A percentile compares a stretch with the other conserved stretches of the same genome.
phyloP scores from a whole-genome alignment of 164 flowering plant species.

The Macadamia tetraphylla region DNA sequence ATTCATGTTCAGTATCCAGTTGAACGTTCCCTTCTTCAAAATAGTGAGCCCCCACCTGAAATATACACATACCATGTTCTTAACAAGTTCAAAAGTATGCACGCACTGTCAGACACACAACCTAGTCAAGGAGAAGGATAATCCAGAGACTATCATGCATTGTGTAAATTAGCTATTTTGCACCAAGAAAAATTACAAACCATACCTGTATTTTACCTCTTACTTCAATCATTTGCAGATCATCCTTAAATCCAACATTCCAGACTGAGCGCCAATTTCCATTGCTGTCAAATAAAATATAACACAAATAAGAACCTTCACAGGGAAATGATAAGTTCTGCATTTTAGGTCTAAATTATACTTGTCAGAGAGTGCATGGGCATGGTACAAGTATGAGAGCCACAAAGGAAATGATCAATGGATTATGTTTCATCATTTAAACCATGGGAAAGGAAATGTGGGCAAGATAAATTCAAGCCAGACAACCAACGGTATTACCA shows the following conservation, averaged over 20 bases:
- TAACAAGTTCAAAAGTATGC: background rate
- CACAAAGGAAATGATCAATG: background rate
- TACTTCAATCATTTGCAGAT: constrained; percentile 59
- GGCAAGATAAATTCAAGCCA: background rate
- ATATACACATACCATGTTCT: constrained; percentile 3
- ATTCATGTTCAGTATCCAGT: constrained; percentile 83
- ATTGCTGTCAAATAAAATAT: constrained; percentile 45
- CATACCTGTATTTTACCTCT: constrained; percentile 77
- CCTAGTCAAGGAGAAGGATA: background rate
- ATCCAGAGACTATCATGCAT: background rate
- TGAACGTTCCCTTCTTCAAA: constrained; percentile 99
- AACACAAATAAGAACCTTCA: background rate
- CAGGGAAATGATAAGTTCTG: background rate
- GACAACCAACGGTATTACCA: background rate
- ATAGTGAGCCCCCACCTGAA: constrained; percentile 94
- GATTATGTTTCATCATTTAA: background rate
- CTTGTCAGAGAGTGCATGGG: background rate
- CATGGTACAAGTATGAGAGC: background rate
- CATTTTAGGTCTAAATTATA: background rate
- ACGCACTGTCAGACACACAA: background rate
- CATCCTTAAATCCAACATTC: constrained; percentile 81
- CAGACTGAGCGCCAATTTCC: constrained; percentile 95
- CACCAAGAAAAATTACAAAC: background rate
- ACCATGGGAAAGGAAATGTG: background rate
- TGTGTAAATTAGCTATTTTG: background rate